These are phyloP conservation scores for Jamesozyma spencerorum DNA, from an alignment of 805 yeast species.

Conservation along the genomic window DNA sequence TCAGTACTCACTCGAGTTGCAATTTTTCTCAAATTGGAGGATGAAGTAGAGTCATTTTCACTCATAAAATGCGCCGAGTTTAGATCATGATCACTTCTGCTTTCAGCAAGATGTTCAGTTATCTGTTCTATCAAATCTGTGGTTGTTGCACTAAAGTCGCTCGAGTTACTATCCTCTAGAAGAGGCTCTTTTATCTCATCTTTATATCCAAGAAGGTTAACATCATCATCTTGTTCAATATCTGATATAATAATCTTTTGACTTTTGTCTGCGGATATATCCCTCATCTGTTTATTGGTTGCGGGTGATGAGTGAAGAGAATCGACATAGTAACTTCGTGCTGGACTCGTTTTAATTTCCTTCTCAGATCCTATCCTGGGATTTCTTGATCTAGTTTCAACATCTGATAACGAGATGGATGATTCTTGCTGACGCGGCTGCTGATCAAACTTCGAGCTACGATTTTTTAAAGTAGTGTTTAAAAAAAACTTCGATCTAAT, in stretches of 20 bases:
- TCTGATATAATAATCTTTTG: slow-evolving; percentile 14
- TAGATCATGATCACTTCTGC: too few relatives aligned
- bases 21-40: too few relatives aligned
- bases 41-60: too few relatives aligned
- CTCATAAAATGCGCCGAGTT: too few relatives aligned
- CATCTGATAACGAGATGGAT: not conserved
- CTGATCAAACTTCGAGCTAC: not conserved
- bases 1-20: too few relatives aligned
- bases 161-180: not conserved
- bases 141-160: too few relatives aligned
- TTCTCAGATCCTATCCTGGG: too few relatives aligned
- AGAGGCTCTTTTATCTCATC: not conserved
- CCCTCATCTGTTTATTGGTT: not conserved
- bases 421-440: not conserved
- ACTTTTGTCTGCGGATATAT: not conserved
- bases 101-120: too few relatives aligned
- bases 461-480: slow-evolving; percentile 6
- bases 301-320: slow-evolving; percentile 1
- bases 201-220: slow-evolving; percentile 13
- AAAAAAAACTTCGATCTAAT: slow-evolving; percentile 12
- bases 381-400: not conserved
- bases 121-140: too few relatives aligned
- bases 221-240: slow-evolving; percentile 16
- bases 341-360: too few relatives aligned
- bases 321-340: too few relatives aligned